Base-by-base conservation (phyloP, 2,329 filamentous ascomycete genomes). In the Plectosphaerella cucumerina region DNA sequence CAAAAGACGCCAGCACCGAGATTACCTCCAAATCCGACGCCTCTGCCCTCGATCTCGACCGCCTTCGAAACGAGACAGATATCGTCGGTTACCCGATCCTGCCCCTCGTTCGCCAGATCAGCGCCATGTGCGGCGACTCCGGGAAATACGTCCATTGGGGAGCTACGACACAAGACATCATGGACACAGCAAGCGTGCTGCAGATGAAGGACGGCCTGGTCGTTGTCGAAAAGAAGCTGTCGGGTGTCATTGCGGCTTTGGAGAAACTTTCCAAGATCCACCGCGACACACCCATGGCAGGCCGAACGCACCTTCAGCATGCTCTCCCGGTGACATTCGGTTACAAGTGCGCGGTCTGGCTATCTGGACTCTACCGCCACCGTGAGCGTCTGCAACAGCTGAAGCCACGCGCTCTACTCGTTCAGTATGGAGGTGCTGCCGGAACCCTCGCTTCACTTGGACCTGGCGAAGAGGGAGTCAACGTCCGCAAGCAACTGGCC, bases 141-240 rank as follows among this genome's bases (percentile, higher is more conserved):
- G 59, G 58, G 3, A 59, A 56, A 1, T 81, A 78, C 56, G 71
- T 82, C 12, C 78, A 82, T 58, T 81, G 78, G 78, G 79, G 79
- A 10, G 78, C 78, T 1, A 82, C 79, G 0, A 82, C 79, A 0
- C 79, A 82, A 55, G 78, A 82, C 56, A 81, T 82, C 52, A 81
- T 81, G 78, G 79, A 82, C 54, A 64, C 73, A 0, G 79, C 78
- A 0, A 74, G 70, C 15, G 65, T 80, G 1, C 58, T 82, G 11
- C 79, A 82, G 56, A 78, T 81, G 60, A 74, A 77, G 39, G 56
- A 69, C 9, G 78, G 77, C 0, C 62, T 82, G 14, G 60, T 64
- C 1, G 69, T 82, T 12, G 69, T 82, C 6, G 70, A 77, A 52
- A 58, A 63, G 4, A 66, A 74, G 5, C 62, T 81, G 3, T 53